Evolutionary conservation across 2,329 filamentous ascomycete genomes (phyloP).

Genomic region (Paecilomyces niveus): DNA sequence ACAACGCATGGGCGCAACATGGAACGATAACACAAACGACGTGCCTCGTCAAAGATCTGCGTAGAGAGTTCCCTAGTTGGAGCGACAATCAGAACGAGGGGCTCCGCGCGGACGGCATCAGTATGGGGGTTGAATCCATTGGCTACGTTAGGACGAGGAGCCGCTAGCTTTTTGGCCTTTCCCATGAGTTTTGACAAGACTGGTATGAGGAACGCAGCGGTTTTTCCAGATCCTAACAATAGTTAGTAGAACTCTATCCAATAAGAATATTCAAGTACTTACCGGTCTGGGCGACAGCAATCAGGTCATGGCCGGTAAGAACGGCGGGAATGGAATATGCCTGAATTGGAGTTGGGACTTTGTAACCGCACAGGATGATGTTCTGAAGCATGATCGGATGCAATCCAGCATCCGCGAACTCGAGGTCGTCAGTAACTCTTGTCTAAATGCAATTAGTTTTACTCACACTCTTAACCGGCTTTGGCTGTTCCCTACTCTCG

Average conservation of each 20-base stretch:
- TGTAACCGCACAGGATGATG: slow-evolving; percentile 64
- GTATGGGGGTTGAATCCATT: slow-evolving; percentile 45
- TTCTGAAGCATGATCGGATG: slow-evolving; percentile 81
- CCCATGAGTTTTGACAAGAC: slow-evolving; percentile 90
- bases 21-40: slow-evolving; percentile 86
- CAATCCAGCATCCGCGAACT: slow-evolving; percentile 71
- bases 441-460: neutral
- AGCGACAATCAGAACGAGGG: slow-evolving; percentile 75
- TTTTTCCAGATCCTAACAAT: slow-evolving; percentile 84
- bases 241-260: neutral
- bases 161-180: slow-evolving; percentile 82
- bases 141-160: slow-evolving; percentile 59
- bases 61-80: slow-evolving; percentile 86
- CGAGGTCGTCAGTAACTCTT: slow-evolving; percentile 10
- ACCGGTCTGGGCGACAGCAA: slow-evolving; percentile 92
- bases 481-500: slow-evolving; percentile 41
- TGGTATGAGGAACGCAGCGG: slow-evolving; percentile 83
- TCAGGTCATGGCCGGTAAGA: slow-evolving; percentile 67
- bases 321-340: slow-evolving; percentile 77
- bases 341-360: slow-evolving; percentile 76
- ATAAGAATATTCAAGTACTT: slow-evolving; percentile 25
- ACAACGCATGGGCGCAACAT: slow-evolving; percentile 88
- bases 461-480: slow-evolving; percentile 46
- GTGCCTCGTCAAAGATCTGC: slow-evolving; percentile 91
- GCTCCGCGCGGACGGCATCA: slow-evolving; percentile 65